Evolutionary conservation across 2,329 filamentous ascomycete species (phyloP), one percentile per base, ranked within the genome.

Genomic region (Conoideocrella luteorostrata): DNA sequence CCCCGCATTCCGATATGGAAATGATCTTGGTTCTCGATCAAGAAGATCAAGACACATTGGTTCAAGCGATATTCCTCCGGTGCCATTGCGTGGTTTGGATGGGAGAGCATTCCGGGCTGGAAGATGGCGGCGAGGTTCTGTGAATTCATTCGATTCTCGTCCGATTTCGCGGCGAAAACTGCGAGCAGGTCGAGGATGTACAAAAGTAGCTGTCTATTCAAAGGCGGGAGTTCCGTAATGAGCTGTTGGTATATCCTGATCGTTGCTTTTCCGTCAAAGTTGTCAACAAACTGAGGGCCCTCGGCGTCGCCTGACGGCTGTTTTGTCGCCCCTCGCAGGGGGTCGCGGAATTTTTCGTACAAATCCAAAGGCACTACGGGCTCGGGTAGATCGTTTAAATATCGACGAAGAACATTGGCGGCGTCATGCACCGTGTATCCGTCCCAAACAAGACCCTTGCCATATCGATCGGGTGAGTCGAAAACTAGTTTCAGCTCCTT

Each of bases 401-500:
- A 98, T 55, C 93, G 82, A 50, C 93, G 84, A 35, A 98, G 77
- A 48, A 98, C 91, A 60, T 97, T 98, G 56, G 93, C 90, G 21
- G 93, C 93, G 74, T 98, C 93, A 65, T 98, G 93, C 33, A 98
- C 93, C 1, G 93, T 98, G 63, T 95, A 98, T 37, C 93, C 93
- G 37, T 88, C 86, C 93, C 93, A 98, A 56, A 95, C 87, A 21
- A 98, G 75, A 13, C 93, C 93, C 67, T 98, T 98, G 43, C 93
- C 93, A 63, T 95, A 98, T 56, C 90, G 79, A 57, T 95, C 88
- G 32, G 93, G 93, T 0, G 91, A 95, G 65, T 97, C 88, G 65
- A 98, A 98, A 3, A 88, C 78, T 22, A 77, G 80, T 64, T 94
- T 91, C 23, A 98, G 78, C 63, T 97, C 93, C 64, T 97, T 98